phyloP scores from a whole-genome alignment of 352 stramenopile genomes.

The Globisporangium cederbergense region DNA sequence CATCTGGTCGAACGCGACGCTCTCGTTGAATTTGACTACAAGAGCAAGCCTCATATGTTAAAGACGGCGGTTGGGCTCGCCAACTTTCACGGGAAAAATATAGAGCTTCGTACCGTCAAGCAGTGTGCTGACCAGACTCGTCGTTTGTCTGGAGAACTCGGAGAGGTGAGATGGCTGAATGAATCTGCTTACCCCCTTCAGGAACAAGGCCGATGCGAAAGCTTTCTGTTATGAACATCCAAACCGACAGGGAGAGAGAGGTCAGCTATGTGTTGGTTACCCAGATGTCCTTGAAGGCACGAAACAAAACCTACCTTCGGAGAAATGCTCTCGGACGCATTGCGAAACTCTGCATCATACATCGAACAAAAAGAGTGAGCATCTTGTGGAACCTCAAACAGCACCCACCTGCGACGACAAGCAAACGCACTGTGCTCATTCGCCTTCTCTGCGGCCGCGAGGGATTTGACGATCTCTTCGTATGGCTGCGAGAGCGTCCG shows the following conservation, averaged over 20 bases:
- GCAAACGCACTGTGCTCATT: slow-evolving; percentile 17
- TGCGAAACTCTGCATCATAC: neutral
- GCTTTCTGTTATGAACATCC: slow-evolving; percentile 29
- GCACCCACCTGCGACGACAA: neutral
- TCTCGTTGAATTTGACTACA: slow-evolving; percentile 25
- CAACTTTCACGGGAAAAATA: neutral
- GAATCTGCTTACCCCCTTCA: slow-evolving; percentile 30
- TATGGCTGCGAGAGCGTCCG: slow-evolving; percentile 59
- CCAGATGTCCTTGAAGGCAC: neutral
- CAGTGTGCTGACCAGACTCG: slow-evolving; percentile 29
- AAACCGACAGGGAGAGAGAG: neutral
- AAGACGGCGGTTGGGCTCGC: no score
- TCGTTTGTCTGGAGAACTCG: slow-evolving; percentile 30
- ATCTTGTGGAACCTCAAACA: neutral
- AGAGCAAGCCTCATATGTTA: neutral
- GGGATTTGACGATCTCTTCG: slow-evolving; percentile 58
- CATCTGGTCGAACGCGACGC: slow-evolving; percentile 38
- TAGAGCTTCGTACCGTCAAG: slow-evolving; percentile 27
- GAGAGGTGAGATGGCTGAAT: slow-evolving; percentile 16
- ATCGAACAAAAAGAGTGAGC: neutral
- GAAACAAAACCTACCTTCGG: neutral
- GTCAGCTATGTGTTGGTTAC: neutral
- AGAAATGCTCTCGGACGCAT: neutral
- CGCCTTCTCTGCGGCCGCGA: slow-evolving; percentile 45
- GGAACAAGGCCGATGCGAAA: slow-evolving; percentile 41